phyloP scores from a whole-genome alignment of 495 filamentous ascomycete species.

The Aspergillus baeticus region DNA sequence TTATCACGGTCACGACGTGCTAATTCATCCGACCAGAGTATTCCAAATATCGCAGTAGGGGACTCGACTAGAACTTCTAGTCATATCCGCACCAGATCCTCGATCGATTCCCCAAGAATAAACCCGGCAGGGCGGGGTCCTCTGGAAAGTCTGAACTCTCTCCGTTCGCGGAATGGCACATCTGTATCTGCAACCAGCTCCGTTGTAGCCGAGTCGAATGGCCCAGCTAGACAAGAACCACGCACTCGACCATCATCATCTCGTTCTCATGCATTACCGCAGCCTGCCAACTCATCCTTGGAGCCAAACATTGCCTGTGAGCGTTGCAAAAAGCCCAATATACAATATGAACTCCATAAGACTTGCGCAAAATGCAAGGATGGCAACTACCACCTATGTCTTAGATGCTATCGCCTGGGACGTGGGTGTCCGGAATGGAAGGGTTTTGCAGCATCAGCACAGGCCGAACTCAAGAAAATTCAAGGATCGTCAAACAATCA shows the following conservation, averaged over 20 bases:
- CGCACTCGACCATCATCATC: constrained; percentile 36
- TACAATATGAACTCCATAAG: constrained; percentile 81
- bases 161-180: neutral
- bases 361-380: constrained; percentile 66
- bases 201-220: constrained; percentile 20
- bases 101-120: constrained; percentile 19
- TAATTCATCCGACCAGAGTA: constrained; percentile 36
- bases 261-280: constrained; percentile 27
- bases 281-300: constrained; percentile 37
- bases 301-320: constrained; percentile 75
- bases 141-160: constrained; percentile 11
- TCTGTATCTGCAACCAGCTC: constrained; percentile 24
- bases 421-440: constrained; percentile 76
- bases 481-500: constrained; percentile 42
- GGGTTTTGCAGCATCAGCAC: constrained; percentile 68
- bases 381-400: constrained; percentile 75
- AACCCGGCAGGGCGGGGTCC: constrained; percentile 13
- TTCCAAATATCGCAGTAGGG: constrained; percentile 34
- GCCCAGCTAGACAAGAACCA: constrained; percentile 26
- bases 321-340: constrained; percentile 60
- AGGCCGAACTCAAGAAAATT: constrained; percentile 51
- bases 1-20: constrained; percentile 32
- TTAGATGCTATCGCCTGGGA: constrained; percentile 71
- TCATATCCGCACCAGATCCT: constrained; percentile 21
- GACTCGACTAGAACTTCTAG: constrained; percentile 27